These are phyloP conservation scores for Leptoxyphium fumago DNA, from an alignment of 2,329 filamentous ascomycete genomes.

Conservation along the genomic window DNA sequence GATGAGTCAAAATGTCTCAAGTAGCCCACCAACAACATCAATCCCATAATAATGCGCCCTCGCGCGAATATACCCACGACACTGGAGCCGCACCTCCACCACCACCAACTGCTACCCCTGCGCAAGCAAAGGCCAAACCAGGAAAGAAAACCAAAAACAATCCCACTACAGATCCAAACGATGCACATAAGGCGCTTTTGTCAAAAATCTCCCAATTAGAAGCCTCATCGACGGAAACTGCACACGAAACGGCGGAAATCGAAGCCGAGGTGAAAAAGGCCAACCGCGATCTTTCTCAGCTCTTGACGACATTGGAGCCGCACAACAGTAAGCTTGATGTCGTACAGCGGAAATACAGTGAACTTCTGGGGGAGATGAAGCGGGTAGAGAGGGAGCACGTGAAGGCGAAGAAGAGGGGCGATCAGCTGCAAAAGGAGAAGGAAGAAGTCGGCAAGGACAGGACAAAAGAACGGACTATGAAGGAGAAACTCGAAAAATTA, in stretches of 20 bases:
- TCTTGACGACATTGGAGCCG: slow-evolving; percentile 76
- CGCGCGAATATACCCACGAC: slow-evolving; percentile 12
- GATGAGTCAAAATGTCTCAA: background rate
- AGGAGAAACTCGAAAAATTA: slow-evolving; percentile 93
- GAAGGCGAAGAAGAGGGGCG: slow-evolving; percentile 90
- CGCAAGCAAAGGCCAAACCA: slow-evolving; percentile 55
- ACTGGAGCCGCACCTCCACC: slow-evolving; percentile 18
- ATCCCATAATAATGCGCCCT: slow-evolving; percentile 10
- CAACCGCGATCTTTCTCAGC: slow-evolving; percentile 74
- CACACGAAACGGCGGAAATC: slow-evolving; percentile 91
- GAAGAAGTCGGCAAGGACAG: slow-evolving; percentile 78
- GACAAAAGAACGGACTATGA: slow-evolving; percentile 77
- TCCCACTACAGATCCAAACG: slow-evolving; percentile 49
- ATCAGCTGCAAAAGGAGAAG: slow-evolving; percentile 92
- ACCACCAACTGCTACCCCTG: slow-evolving; percentile 30
- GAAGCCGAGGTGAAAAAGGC: slow-evolving; percentile 91
- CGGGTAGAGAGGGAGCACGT: slow-evolving; percentile 83
- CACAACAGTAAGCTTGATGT: slow-evolving; percentile 84
- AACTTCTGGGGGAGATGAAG: slow-evolving; percentile 89
- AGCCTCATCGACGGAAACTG: slow-evolving; percentile 81
- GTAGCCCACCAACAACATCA: slow-evolving; percentile 12
- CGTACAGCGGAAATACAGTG: slow-evolving; percentile 79
- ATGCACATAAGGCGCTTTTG: slow-evolving; percentile 80
- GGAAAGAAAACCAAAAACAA: slow-evolving; percentile 48
- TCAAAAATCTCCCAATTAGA: slow-evolving; percentile 93